Evolutionary conservation across 2,329 filamentous ascomycete genomes (phyloP).

Genomic region (Pyrenochaeta sp.): DNA sequence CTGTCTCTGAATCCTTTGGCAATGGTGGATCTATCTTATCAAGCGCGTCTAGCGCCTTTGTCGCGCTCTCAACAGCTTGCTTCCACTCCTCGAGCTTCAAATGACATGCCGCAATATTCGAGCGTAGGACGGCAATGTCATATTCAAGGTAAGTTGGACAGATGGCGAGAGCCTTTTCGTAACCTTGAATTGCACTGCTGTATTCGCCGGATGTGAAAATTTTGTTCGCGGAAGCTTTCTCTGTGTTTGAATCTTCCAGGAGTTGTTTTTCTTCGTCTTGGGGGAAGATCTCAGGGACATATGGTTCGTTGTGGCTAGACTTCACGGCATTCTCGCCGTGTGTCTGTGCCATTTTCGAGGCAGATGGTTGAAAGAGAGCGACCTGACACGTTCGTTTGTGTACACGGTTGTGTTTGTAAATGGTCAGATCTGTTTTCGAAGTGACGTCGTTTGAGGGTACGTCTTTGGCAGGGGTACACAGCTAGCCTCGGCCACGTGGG

Average conservation of each 20-base stretch:
- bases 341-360: constrained; percentile 14
- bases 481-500: constrained; percentile 29
- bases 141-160: constrained; percentile 88
- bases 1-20: constrained; percentile 46
- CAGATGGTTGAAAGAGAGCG: neutral
- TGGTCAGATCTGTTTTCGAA: constrained; percentile 25
- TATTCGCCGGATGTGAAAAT: constrained; percentile 79
- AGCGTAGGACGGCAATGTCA: constrained; percentile 84
- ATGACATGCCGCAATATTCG: constrained; percentile 90
- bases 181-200: constrained; percentile 80
- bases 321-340: constrained; percentile 8
- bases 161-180: constrained; percentile 79
- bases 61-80: constrained; percentile 77
- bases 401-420: neutral
- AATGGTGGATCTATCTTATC: constrained; percentile 64
- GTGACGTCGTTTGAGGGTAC: constrained; percentile 27
- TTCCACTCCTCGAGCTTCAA: constrained; percentile 88
- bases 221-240: constrained; percentile 79
- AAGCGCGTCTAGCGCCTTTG: constrained; percentile 75
- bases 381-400: neutral
- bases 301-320: constrained; percentile 5
- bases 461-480: constrained; percentile 7
- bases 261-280: constrained; percentile 58
- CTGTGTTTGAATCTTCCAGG: constrained; percentile 73
- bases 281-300: constrained; percentile 38